phyloP scores from a whole-genome alignment of 257 asterid genomes.

The Jacaranda copaia region DNA sequence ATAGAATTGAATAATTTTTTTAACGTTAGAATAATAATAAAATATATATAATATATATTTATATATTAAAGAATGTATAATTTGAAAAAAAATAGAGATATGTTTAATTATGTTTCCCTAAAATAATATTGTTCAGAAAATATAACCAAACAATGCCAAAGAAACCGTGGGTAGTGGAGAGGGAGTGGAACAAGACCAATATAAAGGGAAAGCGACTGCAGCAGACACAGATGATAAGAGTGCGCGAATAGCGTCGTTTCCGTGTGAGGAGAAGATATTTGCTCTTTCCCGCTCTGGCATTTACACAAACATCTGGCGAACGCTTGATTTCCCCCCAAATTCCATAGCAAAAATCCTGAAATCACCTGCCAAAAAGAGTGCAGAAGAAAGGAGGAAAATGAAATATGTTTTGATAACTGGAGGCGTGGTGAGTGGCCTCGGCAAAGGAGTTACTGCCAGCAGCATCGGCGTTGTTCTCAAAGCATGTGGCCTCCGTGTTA shows the following conservation, averaged over 20 bases:
- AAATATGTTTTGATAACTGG: conserved; percentile 95
- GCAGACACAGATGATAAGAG: background rate
- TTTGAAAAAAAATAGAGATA: no score
- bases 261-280: conserved; percentile 5
- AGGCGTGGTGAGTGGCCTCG: conserved; percentile 99
- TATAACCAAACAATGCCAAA: no score
- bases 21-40: no score
- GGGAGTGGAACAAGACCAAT: no score
- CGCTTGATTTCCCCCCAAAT: background rate
- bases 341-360: background rate
- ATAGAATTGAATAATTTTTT: no score
- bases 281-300: conserved; percentile 48
- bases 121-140: no score
- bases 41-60: no score
- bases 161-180: no score
- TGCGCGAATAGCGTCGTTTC: background rate
- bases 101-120: no score
- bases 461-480: conserved; percentile 96
- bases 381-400: conserved; percentile 43
- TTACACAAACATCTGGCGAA: conserved; percentile 35
- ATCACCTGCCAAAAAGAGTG: background rate
- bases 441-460: conserved; percentile 98
- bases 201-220: background rate
- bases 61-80: no score
- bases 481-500: conserved; percentile 96